Base-by-base conservation (phyloP, 2,329 filamentous ascomycete species). In the Mycosphaerella sp. region DNA sequence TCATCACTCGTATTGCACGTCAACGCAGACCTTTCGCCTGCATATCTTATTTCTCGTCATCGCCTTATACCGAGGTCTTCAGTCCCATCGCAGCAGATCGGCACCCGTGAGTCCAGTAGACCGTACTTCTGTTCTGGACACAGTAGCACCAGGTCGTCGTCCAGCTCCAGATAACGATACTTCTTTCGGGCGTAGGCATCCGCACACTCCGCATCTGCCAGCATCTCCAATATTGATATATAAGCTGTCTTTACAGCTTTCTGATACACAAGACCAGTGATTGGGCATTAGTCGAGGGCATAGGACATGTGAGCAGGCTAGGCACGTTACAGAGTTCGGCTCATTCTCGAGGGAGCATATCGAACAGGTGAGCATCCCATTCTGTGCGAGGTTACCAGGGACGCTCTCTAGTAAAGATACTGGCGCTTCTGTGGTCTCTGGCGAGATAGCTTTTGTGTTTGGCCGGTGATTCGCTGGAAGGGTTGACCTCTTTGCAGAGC, bases 211-310 rank as follows among this genome's bases (percentile, higher is more conserved):
- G 65, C 87, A 91, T 0, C 82, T 66, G 6, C 82, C 84, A 56
- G 76, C 81, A 66, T 90, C 86, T 1, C 77, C 80, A 9, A 84
- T 76, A 62, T 90, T 91, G 46, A 83, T 63, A 64, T 88, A 91
- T 16, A 61, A 54, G 41, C 75, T 79, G 10, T 70, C 74, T 53
- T 68, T 69, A 64, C 87, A 91, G 2, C 70, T 58, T 3, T 66
- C 63, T 57, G 76, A 79, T 39, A 64, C 66, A 64, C 87, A 91
- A 42, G 69, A 70, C 87, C 87, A 91, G n/a, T 78, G 70, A 14
- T 73, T 69, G 0, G 75, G 70, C 40, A 83, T 73, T 44, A 76
- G 75, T 0, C 69, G 63, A 0, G 74, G 69, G 40, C 79, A 74
- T 2, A 91, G 70, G 1, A 90, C 86, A 57, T 91, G 81, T 18